Base-by-base conservation (phyloP, 1,284 basidiomycete species). In the Malassezia brasiliensis region DNA sequence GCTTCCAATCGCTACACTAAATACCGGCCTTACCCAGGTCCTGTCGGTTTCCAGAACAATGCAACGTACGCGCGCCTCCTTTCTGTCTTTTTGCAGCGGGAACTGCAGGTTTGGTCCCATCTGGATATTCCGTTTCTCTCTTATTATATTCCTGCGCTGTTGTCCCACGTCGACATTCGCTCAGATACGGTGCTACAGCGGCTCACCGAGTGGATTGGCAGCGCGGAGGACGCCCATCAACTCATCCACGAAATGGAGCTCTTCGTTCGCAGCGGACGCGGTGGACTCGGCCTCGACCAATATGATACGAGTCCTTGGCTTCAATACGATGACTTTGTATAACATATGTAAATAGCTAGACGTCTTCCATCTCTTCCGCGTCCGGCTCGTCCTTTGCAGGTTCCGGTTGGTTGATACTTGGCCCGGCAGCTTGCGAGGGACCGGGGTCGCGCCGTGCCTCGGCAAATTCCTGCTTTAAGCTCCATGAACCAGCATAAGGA, bases 401-500 rank as follows among this genome's bases (percentile, higher is more conserved):
- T 20, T 36, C 20, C 17, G 40, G 8, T 12, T 12, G 22, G 31
- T 17, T 31, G 5, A n/a, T 42, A 14, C 17, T 40, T 2, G 38
- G 38, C 14, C 38, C 38, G 10, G 14, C 17, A 2, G 38, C 10
- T 8, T 51, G 50, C 28, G 41, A 15, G 25, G 34, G 19, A 17
- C 22, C 40, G 2, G 50, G 39, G 19, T 47, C 35, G 31, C 32
- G 52, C 3, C 39, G 38, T 30, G 38, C 19, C 39, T 52, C 55
- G 10, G 31, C 35, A 46, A 60, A 73, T 44, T 73, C 72, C 11
- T 61, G 63, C 39, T 75, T 69, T 34, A 76, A 60, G 30, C 64
- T 64, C 66, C 76, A 81, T 64, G 78, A 75, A 32, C 78, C 76
- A 15, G 73, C 69, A 53, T 81, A 80, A n/a, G 76, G 75, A 1